Base-by-base conservation (phyloP, 164 flowering plant genomes). In the Vitis riparia region DNA sequence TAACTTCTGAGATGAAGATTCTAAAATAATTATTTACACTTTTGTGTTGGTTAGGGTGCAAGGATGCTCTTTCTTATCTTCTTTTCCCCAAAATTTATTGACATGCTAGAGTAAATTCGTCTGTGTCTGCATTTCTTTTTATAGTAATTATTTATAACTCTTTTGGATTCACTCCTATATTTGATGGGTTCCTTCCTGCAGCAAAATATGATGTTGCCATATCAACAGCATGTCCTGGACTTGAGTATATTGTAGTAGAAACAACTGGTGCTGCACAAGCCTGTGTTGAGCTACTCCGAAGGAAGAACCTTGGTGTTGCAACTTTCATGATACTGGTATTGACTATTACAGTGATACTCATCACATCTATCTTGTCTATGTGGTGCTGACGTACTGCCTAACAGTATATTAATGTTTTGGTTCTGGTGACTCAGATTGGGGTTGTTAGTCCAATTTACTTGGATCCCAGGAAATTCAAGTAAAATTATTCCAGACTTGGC, bases 271-370 rank as follows among this genome's bases (percentile, higher is more conserved):
- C 97, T 23, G 99, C 99, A 60, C 97, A 96, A 71, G 89, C 93
- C 69, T 96, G 99, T 77, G 94, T 96, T 59, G 93, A 96, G 78
- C 78, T 96, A 60, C 97, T 96, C 37, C 87, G 93, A 44, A 84
- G 75, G 65, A 89, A 82, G 75, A 83, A 85, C 61, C 93, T 93
- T 73, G 99, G 99, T 67, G 89, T 93, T 79, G 98, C 94, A 58
- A 96, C 99, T 65, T 96, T 91, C 84, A 89, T 96, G 95, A 93
- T 93, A 76, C 65, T 96, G 99, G 99, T 94, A 91, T 53, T 2
- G 23, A 49, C 68, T 23, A 27, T 50, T 9, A 27, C 37, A 19
- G 10, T 55, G 55, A n/a, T 27, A 8, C 48, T 55, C 32, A 13
- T 11, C 47, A 70, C 9, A 12, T 51, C 15, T 44, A 13, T 9